A percentile compares a stretch with the other conserved stretches of the same genome.
These are phyloP conservation scores for Epichloe baconii DNA, from an alignment of 2,329 filamentous ascomycete genomes.

Conservation along the genomic window DNA sequence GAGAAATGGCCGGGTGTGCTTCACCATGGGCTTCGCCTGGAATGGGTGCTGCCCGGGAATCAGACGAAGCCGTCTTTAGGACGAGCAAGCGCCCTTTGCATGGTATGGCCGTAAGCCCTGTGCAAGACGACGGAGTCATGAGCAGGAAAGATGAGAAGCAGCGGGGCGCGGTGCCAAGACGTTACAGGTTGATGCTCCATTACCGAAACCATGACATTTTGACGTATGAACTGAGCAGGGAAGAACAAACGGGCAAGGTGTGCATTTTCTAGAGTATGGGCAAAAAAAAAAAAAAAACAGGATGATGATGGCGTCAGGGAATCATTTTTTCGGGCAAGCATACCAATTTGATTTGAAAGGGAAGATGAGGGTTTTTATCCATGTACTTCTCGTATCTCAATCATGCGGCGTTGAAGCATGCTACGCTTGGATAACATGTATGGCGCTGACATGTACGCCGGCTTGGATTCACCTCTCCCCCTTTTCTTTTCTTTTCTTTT, in stretches of 20 bases:
- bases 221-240: conserved; percentile 51
- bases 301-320: not conserved
- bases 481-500: too few species aligned
- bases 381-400: not conserved
- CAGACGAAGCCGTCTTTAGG: conserved; percentile 31
- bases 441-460: not conserved
- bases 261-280: conserved; percentile 19
- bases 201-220: conserved; percentile 58
- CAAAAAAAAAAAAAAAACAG: not conserved
- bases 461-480: not conserved
- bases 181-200: conserved; percentile 58
- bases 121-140: conserved; percentile 33
- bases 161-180: conserved; percentile 21
- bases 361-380: too few species aligned
- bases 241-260: conserved; percentile 22
- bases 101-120: conserved; percentile 54
- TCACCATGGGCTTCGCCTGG: conserved; percentile 37
- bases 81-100: conserved; percentile 41
- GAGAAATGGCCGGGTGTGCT: conserved; percentile 10
- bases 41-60: conserved; percentile 33
- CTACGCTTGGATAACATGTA: not conserved
- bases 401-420: not conserved
- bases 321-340: not conserved
- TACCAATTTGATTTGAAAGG: not conserved
- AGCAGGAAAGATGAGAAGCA: conserved; percentile 10